Evolutionary conservation across 371 early-diverging fungal species (phyloP), one percentile per base, ranked within the genome.

Genomic region (Batkoa obscura): DNA sequence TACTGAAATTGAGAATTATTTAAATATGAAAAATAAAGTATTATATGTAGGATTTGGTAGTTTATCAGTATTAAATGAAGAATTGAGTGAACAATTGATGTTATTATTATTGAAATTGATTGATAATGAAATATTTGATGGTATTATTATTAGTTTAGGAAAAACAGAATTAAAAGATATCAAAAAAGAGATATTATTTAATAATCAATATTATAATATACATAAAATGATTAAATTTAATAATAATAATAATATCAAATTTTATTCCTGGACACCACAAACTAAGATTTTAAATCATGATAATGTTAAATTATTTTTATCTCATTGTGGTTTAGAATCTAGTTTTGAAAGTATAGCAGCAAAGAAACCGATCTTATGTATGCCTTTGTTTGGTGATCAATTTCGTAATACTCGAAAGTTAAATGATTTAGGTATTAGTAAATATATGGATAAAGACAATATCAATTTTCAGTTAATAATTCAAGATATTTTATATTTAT

Each of bases 371-470:
- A 51, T 58, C 4, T 31, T 58, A 8, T 34, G 43, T n/a, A 23
- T 58, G 17, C 58, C 58, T 2, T 46, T 5, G 3, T 35, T 58
- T n/a, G 50, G 32, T 15, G 58, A 58, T 43, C 58, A 58, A 42
- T 43, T 51, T 2, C 10, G 41, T 6, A 59, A 59, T 36, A 55
- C 55, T 32, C n/a, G 23, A 1, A 2, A 31, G 33, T 35, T 55
- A 4, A 8, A 15, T 12, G 46, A 38, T 6, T 17, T 43, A n/a
- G n/a, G n/a, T n/a, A n/a, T n/a, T n/a, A n/a, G n/a, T n/a, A n/a
- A n/a, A n/a, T n/a, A n/a, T n/a, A n/a, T n/a, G n/a, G n/a, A n/a
- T n/a, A n/a, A n/a, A n/a, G n/a, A n/a, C n/a, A n/a, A n/a, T n/a
- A n/a, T n/a, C n/a, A n/a, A n/a, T n/a, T n/a, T n/a, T n/a, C n/a